Evolutionary conservation across 208 protist genomes (phyloP), one percentile per base, ranked within the genome.

Genomic region (Trypanosoma lewisi): DNA sequence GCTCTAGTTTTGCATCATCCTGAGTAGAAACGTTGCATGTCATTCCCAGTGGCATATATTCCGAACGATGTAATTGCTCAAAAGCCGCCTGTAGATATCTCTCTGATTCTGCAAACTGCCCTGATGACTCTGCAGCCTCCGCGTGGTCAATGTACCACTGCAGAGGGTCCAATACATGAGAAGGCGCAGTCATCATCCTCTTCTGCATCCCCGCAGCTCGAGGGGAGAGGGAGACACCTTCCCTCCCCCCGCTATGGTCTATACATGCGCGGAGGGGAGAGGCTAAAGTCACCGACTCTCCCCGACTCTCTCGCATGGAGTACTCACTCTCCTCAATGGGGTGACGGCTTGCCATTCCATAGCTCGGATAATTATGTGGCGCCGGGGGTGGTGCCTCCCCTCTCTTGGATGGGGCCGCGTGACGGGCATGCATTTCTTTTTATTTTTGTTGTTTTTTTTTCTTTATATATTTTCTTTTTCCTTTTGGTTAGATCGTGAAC

Each of bases 261-360:
- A 82, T 90, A 45, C 81, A 88, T 27, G 82, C 85, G 72, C 89
- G 85, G 70, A 91, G 92, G 19, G 88, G 64, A 36, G 85, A 9
- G 0, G 3, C 48, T 19, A 31, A n/a, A n/a, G n/a, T 2, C 23
- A 33, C 82, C 17, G 82, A 73, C 45, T 93, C 86, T 23, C 73
- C 59, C 16, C 71, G 71, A 2, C 71, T 78, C 11, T 75, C 53
- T 37, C 82, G 39, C 5, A 93, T 80, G 12, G 76, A 86, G 8
- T 73, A 70, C 73, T 80, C 84, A 63, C 93, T 93, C 31, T 91
- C 85, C 63, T 95, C 84, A 17, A 95, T 81, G 0, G 93, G 76
- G 19, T 64, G 55, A 14, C 81, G 68, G 23, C 73, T 74, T 31
- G n/a, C n/a, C n/a, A n/a, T n/a, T n/a, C n/a, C n/a, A n/a, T n/a